A percentile compares a stretch with the other conserved stretches of the same genome.
Evolutionary conservation across 495 filamentous ascomycete genomes (phyloP).

Genomic region (Aspergillus incahuasiensis): DNA sequence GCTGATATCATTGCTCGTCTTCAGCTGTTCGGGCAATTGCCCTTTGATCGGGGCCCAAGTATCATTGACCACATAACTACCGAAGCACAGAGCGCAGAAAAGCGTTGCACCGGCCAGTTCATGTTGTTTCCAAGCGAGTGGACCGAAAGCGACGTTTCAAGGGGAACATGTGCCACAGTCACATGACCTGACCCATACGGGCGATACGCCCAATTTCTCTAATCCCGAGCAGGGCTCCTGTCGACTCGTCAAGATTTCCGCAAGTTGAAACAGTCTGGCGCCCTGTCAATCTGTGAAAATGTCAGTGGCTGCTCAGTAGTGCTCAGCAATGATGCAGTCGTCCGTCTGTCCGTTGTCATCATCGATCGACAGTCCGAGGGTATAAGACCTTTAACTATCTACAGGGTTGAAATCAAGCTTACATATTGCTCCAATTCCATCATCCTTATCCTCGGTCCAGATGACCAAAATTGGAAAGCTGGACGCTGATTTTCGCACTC

Average conservation of each 20-base stretch:
- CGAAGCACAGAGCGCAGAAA: neutral
- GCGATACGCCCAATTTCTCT: neutral
- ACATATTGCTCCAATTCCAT: neutral
- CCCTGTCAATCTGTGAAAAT: neutral
- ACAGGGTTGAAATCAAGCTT: neutral
- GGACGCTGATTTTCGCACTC: neutral
- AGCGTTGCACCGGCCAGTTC: neutral
- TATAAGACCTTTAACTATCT: neutral
- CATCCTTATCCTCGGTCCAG: neutral
- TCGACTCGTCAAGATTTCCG: neutral
- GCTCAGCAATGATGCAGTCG: neutral
- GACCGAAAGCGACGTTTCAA: neutral
- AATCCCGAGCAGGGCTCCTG: no score
- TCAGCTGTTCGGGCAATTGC: no score
- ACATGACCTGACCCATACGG: neutral
- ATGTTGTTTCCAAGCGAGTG: neutral
- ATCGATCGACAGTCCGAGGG: neutral
- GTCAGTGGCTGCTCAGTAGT: neutral
- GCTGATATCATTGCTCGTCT: neutral
- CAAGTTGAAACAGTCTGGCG: neutral
- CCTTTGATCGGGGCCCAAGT: neutral
- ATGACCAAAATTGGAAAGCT: neutral
- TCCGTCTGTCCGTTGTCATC: neutral
- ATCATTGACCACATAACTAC: neutral
- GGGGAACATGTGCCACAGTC: neutral